Evolutionary conservation across 805 yeast species (phyloP).

Genomic region (Kluyveromyces starmeri): DNA sequence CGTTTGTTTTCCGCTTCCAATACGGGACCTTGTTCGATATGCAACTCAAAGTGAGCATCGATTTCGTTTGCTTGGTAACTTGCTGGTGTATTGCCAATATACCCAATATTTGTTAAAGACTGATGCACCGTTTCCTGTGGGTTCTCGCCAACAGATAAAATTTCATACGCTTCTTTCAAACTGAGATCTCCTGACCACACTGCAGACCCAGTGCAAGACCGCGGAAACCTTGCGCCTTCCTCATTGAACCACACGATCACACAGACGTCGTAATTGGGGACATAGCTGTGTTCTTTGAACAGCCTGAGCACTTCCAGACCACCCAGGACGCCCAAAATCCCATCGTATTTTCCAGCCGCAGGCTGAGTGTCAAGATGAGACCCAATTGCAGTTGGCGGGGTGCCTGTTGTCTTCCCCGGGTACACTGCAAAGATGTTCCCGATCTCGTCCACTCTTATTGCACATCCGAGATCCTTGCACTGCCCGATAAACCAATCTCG

Average conservation of each 20-base stretch:
- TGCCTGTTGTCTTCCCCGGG: slow-evolving; percentile 43
- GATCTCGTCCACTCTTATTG: slow-evolving; percentile 49
- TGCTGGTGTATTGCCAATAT: slow-evolving; percentile 44
- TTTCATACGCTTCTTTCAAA: slow-evolving; percentile 40
- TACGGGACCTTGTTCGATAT: slow-evolving; percentile 71
- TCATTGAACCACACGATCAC: slow-evolving; percentile 67
- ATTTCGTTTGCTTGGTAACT: slow-evolving; percentile 43
- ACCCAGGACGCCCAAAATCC: slow-evolving; percentile 57
- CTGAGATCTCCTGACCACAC: slow-evolving; percentile 53
- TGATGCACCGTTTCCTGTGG: slow-evolving; percentile 40
- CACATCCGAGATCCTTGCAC: slow-evolving; percentile 45
- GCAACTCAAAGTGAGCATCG: slow-evolving; percentile 64
- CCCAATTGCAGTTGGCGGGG: slow-evolving; percentile 56
- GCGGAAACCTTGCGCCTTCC: slow-evolving; percentile 73
- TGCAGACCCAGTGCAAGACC: slow-evolving; percentile 54
- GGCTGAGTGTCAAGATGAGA: slow-evolving; percentile 75
- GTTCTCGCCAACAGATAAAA: slow-evolving; percentile 47
- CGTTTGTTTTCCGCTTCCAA: slow-evolving; percentile 46
- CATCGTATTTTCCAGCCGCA: slow-evolving; percentile 71
- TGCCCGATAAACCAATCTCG: slow-evolving; percentile 58
- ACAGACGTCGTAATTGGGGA: slow-evolving; percentile 60
- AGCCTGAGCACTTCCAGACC: slow-evolving; percentile 63
- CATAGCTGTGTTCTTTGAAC: slow-evolving; percentile 45
- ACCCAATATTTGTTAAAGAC: slow-evolving; percentile 55
- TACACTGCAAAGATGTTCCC: slow-evolving; percentile 62